phyloP scores from a whole-genome alignment of 1,284 basidiomycete genomes.

The Crucibulum parvulum region DNA sequence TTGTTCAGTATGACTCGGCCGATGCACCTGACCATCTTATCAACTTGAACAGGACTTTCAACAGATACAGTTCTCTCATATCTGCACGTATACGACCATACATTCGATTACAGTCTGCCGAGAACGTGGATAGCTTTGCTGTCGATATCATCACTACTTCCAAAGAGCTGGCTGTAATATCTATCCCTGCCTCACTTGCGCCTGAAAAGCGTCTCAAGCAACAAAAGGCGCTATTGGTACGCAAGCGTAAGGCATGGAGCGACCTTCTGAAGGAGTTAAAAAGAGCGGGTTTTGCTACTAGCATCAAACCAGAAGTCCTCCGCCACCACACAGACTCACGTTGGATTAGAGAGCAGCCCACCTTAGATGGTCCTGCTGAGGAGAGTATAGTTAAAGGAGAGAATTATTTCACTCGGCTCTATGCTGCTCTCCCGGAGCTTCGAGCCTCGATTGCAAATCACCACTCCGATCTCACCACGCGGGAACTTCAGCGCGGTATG shows the following conservation, averaged over 20 bases:
- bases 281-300: conserved; percentile 78
- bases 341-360: conserved; percentile 73
- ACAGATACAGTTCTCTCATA: conserved; percentile 54
- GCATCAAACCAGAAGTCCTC: conserved; percentile 77
- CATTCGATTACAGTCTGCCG: conserved; percentile 44
- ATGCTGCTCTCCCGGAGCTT: conserved; percentile 73
- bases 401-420: conserved; percentile 77
- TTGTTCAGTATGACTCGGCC: conserved; percentile 11
- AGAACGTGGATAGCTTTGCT: conserved; percentile 68
- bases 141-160: conserved; percentile 79
- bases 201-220: conserved; percentile 75
- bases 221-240: conserved; percentile 78
- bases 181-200: conserved; percentile 52
- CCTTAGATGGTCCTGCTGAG: conserved; percentile 16
- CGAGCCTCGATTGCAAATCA: conserved; percentile 74
- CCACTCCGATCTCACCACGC: conserved; percentile 83
- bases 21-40: conserved; percentile 40
- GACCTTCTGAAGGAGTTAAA: conserved; percentile 93
- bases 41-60: conserved; percentile 52
- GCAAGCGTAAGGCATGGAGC: conserved; percentile 92
- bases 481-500: conserved; percentile 85
- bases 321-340: conserved; percentile 66
- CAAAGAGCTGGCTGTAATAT: conserved; percentile 64
- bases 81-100: conserved; percentile 46
- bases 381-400: conserved; percentile 54